Evolutionary conservation across 768 basidiomycete genomes (phyloP), one percentile per base, ranked within the genome.

Genomic region (Podaxis rugospora): DNA sequence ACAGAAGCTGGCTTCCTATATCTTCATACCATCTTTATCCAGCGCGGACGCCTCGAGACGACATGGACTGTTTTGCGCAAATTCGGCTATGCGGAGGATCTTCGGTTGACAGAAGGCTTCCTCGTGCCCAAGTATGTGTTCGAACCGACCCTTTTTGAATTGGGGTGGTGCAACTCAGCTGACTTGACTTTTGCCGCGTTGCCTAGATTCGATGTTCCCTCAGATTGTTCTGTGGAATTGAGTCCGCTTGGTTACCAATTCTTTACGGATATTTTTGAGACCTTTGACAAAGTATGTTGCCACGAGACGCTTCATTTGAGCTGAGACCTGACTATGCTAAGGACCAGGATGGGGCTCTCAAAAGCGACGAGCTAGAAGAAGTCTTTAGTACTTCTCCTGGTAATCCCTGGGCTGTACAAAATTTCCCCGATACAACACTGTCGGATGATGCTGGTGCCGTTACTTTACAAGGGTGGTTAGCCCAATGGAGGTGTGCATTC

Each of bases 391-490:
- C 96, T 7, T 92, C 94, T 13, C 95, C 96, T 0, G 96, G 95
- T 1, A 95, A 95, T 69, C 96, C 96, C n/a, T 99, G 96, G 96
- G 80, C 84, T 13, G 83, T 80, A n/a, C 89, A 91, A 67, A 91
- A 89, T 51, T 97, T 96, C 74, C 92, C 95, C 0, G 92, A 95
- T 66, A 94, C 87, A 0, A 93, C 93, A 4, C 81, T 94, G 49
- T 87, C 91, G 14, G 89, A 93, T 66, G 94, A 95, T 67, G 80
- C 85, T 9, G 94, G 93, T 10, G 87, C 92, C 28, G 91, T 98
- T 16, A 98, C 95, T n/a, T 74, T 99, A 47, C 95, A 98, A 75
- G 93, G 94, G 1, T 99, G 96, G 96, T 76, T 98, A 27, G 96
- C 96, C 18, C 95, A 97, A 70, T 99, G 96, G 96, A 96, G 93